A percentile compares a stretch with the other conserved stretches of the same genome.
phyloP scores from a whole-genome alignment of 2,329 filamentous ascomycete genomes.

The Xylariaceae sp. region DNA sequence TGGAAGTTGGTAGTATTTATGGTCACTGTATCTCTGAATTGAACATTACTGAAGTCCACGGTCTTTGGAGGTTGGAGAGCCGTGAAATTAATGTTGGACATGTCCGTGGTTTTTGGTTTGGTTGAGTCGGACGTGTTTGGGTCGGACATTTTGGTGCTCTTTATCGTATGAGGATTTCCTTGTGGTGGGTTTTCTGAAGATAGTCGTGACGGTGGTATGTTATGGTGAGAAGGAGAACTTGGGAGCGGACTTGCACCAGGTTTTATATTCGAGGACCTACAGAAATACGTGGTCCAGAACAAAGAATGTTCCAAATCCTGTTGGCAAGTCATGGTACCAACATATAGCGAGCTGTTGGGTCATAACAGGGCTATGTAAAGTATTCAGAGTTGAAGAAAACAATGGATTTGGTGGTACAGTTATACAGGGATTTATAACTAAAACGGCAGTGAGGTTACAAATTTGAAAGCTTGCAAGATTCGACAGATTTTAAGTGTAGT shows the following conservation, averaged over 20 bases:
- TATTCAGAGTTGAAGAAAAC: neutral
- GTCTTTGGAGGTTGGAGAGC: neutral
- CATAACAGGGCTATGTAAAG: no score
- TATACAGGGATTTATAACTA: neutral
- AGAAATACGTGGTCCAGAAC: neutral
- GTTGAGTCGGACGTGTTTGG: neutral
- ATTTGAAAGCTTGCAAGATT: no score
- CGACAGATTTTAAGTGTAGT: no score
- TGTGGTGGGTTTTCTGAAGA: neutral
- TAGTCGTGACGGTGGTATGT: no score
- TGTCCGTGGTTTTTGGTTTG: neutral
- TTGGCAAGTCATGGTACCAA: neutral
- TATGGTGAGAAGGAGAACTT: no score
- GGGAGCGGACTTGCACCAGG: no score
- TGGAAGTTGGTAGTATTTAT: neutral
- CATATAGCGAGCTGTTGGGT: neutral
- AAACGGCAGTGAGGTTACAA: no score
- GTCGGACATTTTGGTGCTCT: no score
- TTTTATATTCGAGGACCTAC: neutral
- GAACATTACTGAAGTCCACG: conserved; percentile 1
- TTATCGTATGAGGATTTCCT: neutral
- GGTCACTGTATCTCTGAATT: neutral
- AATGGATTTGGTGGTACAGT: neutral
- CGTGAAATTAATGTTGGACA: neutral
- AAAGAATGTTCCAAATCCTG: neutral